phyloP scores from a whole-genome alignment of 2,329 filamentous ascomycete genomes.

The Claviceps sp. region DNA sequence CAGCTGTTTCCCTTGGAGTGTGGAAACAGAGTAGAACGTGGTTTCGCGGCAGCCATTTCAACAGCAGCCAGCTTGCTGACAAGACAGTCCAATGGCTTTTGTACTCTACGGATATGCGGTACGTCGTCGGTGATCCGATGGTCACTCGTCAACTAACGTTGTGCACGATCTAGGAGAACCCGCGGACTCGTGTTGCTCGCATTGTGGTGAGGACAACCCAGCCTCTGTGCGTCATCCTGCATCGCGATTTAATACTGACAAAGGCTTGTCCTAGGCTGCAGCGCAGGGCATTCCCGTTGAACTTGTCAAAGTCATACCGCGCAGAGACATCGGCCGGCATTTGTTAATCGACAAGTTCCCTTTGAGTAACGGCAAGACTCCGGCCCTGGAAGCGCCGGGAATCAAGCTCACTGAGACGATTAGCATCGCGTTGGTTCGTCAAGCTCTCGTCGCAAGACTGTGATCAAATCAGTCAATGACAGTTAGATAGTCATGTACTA shows the following conservation, averaged over 20 bases:
- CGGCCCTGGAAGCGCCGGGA: background rate
- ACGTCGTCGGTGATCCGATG: background rate
- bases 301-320: background rate
- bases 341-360: background rate
- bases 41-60: background rate
- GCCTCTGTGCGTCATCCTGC: background rate
- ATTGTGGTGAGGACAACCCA: background rate
- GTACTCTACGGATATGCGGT: background rate
- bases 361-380: slow-evolving; percentile 1
- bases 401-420: background rate
- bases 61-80: no score
- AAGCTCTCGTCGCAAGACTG: background rate
- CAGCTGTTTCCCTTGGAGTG: no score
- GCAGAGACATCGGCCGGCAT: background rate
- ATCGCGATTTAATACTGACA: background rate
- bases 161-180: background rate
- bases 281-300: background rate
- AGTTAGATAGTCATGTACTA: background rate
- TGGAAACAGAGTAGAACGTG: background rate
- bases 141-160: background rate
- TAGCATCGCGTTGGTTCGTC: background rate
- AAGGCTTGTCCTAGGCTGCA: background rate
- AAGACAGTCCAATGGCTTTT: background rate
- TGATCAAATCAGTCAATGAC: background rate
- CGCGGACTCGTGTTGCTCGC: background rate